A percentile compares a stretch with the other conserved stretches of the same genome.
Evolutionary conservation across 345 rosid genomes (phyloP).

Genomic region (Aquilaria sinensis): DNA sequence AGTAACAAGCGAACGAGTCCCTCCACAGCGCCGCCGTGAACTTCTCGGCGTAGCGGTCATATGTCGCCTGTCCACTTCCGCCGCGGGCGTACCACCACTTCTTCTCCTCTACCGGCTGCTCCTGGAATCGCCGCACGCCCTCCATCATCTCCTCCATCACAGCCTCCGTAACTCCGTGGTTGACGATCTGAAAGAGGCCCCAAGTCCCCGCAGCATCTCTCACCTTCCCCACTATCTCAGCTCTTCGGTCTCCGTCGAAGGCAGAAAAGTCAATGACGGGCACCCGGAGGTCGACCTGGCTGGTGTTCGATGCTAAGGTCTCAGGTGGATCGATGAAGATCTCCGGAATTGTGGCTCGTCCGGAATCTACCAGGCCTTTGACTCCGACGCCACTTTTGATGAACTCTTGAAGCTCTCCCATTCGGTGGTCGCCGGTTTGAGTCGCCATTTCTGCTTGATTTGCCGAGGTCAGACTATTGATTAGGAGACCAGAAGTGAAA

Average conservation of each 20-base stretch:
- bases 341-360: not conserved
- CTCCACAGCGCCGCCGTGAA: conserved; percentile 23
- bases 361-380: conserved; percentile 5
- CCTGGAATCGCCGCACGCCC: conserved; percentile 25
- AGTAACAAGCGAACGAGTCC: conserved; percentile 36
- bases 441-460: no score
- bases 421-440: not conserved
- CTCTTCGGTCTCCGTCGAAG: conserved; percentile 5
- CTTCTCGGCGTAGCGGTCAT: not conserved
- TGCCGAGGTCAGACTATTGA: no score
- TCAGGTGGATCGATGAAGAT: conserved; percentile 2
- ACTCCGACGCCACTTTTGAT: conserved; percentile 5
- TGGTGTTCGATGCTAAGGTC: not conserved
- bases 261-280: conserved; percentile 39
- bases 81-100: conserved; percentile 40
- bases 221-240: conserved; percentile 21
- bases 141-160: conserved; percentile 38
- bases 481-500: no score
- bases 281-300: conserved; percentile 4
- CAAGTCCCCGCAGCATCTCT: conserved; percentile 31
- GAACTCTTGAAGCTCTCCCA: conserved; percentile 4
- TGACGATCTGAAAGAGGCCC: conserved; percentile 47
- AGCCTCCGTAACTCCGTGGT: conserved; percentile 32
- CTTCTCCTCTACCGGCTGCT: conserved; percentile 35
- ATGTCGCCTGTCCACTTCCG: conserved; percentile 9